phyloP scores from a whole-genome alignment of 2,329 filamentous ascomycete genomes.

The Fusarium stilboides region DNA sequence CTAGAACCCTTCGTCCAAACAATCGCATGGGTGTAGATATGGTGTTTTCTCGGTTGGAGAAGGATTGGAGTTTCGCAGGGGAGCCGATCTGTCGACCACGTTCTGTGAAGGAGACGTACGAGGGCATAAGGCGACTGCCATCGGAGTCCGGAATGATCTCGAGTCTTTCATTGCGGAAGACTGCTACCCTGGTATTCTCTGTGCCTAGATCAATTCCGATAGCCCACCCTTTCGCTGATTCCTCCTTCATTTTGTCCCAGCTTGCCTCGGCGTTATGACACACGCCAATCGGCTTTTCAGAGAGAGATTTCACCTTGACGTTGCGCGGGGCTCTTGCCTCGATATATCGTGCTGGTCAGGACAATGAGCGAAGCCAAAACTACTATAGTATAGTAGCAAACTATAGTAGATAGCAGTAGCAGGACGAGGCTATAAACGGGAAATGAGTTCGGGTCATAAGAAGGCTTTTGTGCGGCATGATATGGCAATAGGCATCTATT shows the following conservation, averaged over 20 bases:
- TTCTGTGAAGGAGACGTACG: not conserved
- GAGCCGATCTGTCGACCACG: not conserved
- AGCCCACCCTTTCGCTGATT: not conserved
- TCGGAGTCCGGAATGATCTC: constrained; percentile 18
- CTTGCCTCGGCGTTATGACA: no score
- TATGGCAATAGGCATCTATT: no score
- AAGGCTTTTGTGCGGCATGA: no score
- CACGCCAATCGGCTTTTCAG: no score
- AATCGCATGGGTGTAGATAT: not conserved
- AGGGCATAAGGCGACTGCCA: not conserved
- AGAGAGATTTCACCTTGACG: no score
- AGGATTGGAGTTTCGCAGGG: not conserved
- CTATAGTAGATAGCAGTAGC: no score
- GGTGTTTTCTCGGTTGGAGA: not conserved
- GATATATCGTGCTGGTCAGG: no score
- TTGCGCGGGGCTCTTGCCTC: no score
- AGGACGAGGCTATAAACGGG: no score
- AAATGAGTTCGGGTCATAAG: no score
- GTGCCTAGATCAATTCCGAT: constrained; percentile 17
- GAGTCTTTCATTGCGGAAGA: constrained; percentile 7
- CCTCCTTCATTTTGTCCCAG: not conserved
- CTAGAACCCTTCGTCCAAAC: not conserved
- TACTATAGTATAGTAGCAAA: no score
- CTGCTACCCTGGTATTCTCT: constrained; percentile 8
- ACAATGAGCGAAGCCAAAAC: no score